These are phyloP conservation scores for Planoprotostelium fungivorum DNA, from an alignment of 78 protist species.

Conservation along the genomic window DNA sequence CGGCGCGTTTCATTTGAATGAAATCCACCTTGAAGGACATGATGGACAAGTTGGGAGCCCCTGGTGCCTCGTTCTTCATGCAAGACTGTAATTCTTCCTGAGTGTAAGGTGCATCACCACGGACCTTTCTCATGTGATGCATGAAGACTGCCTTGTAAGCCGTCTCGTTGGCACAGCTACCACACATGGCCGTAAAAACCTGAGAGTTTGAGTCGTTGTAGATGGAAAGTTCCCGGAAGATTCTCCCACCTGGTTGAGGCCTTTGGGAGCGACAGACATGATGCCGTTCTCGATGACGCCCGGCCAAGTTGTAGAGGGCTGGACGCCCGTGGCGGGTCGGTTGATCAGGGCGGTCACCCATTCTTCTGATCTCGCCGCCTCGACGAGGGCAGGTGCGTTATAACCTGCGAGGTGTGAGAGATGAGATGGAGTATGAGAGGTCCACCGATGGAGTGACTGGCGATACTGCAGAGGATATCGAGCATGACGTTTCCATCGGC, in stretches of 20 bases:
- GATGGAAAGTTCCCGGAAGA: neutral
- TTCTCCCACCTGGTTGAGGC: constrained; percentile 20
- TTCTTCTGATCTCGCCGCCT: constrained; percentile 65
- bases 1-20: neutral
- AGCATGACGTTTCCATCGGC: constrained; percentile 74
- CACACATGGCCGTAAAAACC: constrained; percentile 65
- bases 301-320: constrained; percentile 64
- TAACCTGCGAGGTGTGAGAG: constrained; percentile 16
- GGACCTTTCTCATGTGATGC: constrained; percentile 38
- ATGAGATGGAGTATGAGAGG: neutral
- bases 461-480: constrained; percentile 67
- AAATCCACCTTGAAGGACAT: constrained; percentile 39
- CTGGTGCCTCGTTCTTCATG: constrained; percentile 70
- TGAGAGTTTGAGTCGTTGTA: neutral
- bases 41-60: constrained; percentile 67
- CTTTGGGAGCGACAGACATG: constrained; percentile 74
- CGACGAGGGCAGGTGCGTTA: constrained; percentile 59
- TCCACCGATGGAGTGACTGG: constrained; percentile 58
- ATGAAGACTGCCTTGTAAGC: constrained; percentile 74
- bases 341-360: constrained; percentile 60
- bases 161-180: constrained; percentile 69
- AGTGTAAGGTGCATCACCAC: constrained; percentile 47
- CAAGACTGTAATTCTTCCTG: constrained; percentile 60
- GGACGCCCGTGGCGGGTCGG: constrained; percentile 73
- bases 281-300: constrained; percentile 51